Conservation (phyloP, 148 eudicot species). For the Chenopodium suecicum region DNA sequence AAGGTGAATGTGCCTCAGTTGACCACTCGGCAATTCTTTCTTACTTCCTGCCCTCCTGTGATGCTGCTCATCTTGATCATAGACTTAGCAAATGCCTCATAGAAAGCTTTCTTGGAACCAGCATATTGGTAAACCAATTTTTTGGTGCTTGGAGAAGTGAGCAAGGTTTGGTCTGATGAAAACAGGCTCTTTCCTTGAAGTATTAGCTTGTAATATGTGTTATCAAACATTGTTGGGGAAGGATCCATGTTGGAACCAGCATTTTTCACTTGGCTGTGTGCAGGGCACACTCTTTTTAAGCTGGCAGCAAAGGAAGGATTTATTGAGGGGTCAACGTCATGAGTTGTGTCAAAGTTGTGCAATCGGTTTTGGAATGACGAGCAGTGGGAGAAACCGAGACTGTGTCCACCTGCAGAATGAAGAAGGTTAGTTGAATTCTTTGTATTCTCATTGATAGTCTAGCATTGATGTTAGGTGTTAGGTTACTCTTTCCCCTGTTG, state of each 20-base stretch:
- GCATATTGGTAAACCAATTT: slow-evolving; percentile 50
- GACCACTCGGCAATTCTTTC: slow-evolving; percentile 55
- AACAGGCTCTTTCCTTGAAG: slow-evolving; percentile 58
- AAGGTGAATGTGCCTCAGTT: slow-evolving; percentile 29
- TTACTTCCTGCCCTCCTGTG: slow-evolving; percentile 66
- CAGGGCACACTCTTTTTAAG: slow-evolving; percentile 41
- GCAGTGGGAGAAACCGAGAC: slow-evolving; percentile 91
- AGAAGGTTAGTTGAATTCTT: slow-evolving; percentile 8
- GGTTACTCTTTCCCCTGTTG: neutral
- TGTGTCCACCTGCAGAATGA: slow-evolving; percentile 63
- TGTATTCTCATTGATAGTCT: neutral
- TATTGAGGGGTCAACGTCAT: slow-evolving; percentile 56
- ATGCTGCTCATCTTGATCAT: slow-evolving; percentile 85
- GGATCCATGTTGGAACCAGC: slow-evolving; percentile 61
- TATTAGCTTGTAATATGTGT: slow-evolving; percentile 64
- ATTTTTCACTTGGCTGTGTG: slow-evolving; percentile 35
- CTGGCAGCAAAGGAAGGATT: slow-evolving; percentile 56
- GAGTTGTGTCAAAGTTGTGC: slow-evolving; percentile 54
- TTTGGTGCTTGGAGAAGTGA: slow-evolving; percentile 40
- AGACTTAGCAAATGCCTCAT: slow-evolving; percentile 54
- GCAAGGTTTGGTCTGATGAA: slow-evolving; percentile 62
- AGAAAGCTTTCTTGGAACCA: slow-evolving; percentile 44
- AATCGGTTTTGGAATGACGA: slow-evolving; percentile 73
- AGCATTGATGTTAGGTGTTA: neutral
- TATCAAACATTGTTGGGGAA: slow-evolving; percentile 56